A percentile compares a stretch with the other conserved stretches of the same genome.
Conservation (phyloP, 2,329 filamentous ascomycete species). For the Aureobasidium leucospermi region DNA sequence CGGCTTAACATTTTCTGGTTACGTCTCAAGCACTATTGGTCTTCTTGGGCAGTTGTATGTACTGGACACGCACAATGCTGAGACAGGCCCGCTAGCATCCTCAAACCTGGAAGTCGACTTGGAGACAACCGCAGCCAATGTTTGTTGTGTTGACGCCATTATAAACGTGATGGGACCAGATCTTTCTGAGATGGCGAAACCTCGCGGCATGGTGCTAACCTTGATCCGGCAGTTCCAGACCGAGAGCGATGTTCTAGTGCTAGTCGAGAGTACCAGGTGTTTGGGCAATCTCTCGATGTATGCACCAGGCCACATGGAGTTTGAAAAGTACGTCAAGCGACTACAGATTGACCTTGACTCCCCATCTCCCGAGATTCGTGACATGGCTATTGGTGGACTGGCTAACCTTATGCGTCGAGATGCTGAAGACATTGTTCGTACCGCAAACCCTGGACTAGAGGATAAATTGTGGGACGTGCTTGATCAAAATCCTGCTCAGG, state of each 20-base stretch:
- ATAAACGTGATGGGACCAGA: conserved; percentile 96
- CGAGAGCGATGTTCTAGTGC: conserved; percentile 63
- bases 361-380: conserved; percentile 59
- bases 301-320: conserved; percentile 79
- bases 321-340: conserved; percentile 71
- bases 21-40: conserved; percentile 81
- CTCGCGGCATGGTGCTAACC: conserved; percentile 84
- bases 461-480: conserved; percentile 88
- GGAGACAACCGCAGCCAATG: conserved; percentile 73
- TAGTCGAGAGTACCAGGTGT: conserved; percentile 72
- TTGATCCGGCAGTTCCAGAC: conserved; percentile 72
- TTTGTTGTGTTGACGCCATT: conserved; percentile 84
- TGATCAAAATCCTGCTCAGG: conserved; percentile 67
- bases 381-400: conserved; percentile 77
- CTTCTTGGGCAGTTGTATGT: conserved; percentile 93
- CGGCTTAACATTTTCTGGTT: conserved; percentile 83
- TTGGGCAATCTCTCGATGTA: conserved; percentile 89
- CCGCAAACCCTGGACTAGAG: conserved; percentile 71
- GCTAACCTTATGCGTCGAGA: conserved; percentile 94
- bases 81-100: conserved; percentile 69
- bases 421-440: conserved; percentile 70
- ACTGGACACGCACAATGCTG: conserved; percentile 82
- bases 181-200: conserved; percentile 83
- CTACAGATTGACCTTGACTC: conserved; percentile 73
- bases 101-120: conserved; percentile 87